Evolutionary conservation across 2,329 filamentous ascomycete species (phyloP).

Genomic region (Fusarium tanahbumbuense): DNA sequence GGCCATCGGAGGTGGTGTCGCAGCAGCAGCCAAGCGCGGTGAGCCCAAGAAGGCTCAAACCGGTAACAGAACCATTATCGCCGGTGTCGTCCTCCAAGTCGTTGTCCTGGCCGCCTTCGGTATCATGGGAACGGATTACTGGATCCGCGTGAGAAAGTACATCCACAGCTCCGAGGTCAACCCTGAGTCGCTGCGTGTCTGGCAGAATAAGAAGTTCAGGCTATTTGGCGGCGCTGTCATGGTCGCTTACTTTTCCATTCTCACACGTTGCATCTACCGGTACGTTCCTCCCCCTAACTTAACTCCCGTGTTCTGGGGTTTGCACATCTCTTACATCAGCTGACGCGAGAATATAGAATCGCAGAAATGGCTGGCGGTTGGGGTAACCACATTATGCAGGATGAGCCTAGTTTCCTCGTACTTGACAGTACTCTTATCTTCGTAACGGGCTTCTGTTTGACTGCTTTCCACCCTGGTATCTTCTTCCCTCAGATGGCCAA

Average conservation of each 20-base stretch:
- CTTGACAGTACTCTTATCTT: conserved; percentile 66
- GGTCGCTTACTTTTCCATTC: conserved; percentile 58
- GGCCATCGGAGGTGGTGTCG: conserved; percentile 67
- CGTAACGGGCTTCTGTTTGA: conserved; percentile 61
- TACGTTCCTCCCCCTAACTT: conserved; percentile 45
- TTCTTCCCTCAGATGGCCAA: conserved; percentile 66
- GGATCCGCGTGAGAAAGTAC: conserved; percentile 55
- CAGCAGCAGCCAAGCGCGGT: conserved; percentile 58
- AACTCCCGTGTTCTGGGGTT: background rate
- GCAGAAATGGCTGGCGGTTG: conserved; percentile 73
- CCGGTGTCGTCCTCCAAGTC: conserved; percentile 66
- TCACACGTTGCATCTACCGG: conserved; percentile 67
- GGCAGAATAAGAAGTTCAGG: conserved; percentile 58
- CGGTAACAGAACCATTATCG: conserved; percentile 65
- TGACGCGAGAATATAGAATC: conserved; percentile 56
- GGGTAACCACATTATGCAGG: conserved; percentile 72
- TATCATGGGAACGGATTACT: conserved; percentile 58
- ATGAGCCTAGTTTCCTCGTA: conserved; percentile 69
- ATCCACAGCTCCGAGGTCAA: conserved; percentile 50
- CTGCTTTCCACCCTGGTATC: conserved; percentile 65
- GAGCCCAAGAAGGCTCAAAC: conserved; percentile 55
- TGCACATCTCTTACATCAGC: conserved; percentile 7
- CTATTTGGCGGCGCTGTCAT: conserved; percentile 58
- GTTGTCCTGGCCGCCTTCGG: conserved; percentile 62
- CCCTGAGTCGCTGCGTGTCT: conserved; percentile 52